These are phyloP conservation scores for Nakaseomyces sp. DNA, from an alignment of 1,139 yeast species.

Conservation along the genomic window DNA sequence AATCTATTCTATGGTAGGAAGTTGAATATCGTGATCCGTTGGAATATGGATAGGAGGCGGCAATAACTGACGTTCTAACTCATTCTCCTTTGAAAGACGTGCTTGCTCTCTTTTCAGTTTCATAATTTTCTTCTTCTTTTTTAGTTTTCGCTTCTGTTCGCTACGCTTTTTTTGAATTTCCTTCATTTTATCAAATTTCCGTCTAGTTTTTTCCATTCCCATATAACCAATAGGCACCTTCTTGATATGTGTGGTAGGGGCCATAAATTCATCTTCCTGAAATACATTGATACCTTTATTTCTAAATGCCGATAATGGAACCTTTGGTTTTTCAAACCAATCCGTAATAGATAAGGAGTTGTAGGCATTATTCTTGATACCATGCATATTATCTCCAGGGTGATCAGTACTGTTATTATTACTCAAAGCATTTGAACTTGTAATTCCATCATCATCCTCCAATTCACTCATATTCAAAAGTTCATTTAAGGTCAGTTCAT, in stretches of 20 bases:
- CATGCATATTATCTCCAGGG: background rate
- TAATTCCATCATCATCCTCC: conserved; percentile 52
- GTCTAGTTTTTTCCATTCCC: conserved; percentile 31
- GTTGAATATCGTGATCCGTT: conserved; percentile 2
- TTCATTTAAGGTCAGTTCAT: conserved; percentile 76
- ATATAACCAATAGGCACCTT: conserved; percentile 32
- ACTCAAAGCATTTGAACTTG: conserved; percentile 5
- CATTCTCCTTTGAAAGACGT: conserved; percentile 21
- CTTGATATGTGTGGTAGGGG: conserved; percentile 26
- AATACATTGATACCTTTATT: conserved; percentile 48
- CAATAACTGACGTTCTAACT: conserved; percentile 8
- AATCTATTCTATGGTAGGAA: conserved; percentile 3
- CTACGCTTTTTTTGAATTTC: conserved; percentile 29
- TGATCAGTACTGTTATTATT: background rate
- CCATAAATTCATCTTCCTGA: conserved; percentile 30
- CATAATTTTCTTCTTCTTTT: conserved; percentile 28
- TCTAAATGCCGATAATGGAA: conserved; percentile 83
- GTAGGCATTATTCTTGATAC: conserved; percentile 12
- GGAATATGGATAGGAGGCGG: conserved; percentile 1
- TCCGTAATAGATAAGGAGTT: conserved; percentile 9
- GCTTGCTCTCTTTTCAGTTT: conserved; percentile 26
- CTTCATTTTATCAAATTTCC: conserved; percentile 31
- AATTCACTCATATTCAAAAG: conserved; percentile 79
- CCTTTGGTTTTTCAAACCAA: conserved; percentile 44
- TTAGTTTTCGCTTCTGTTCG: conserved; percentile 26